These are phyloP conservation scores for Physaria fendleri DNA, from an alignment of 345 rosid species.

Conservation along the genomic window DNA sequence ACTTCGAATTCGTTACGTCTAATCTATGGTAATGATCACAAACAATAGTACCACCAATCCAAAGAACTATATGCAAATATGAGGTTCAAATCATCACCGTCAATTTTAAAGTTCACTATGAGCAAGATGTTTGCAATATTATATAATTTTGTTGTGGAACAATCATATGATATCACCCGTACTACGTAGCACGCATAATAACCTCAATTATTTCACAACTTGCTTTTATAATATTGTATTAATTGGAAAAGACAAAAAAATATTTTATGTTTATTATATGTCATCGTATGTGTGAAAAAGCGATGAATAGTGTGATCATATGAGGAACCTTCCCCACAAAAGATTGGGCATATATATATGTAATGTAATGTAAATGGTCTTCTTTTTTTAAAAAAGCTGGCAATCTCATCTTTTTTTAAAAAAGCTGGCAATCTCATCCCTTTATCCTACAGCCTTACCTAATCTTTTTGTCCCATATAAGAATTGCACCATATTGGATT, in stretches of 20 bases:
- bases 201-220: conserved; percentile 18
- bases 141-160: not conserved
- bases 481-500: not conserved
- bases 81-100: too few species aligned
- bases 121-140: not conserved
- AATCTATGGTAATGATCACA: too few species aligned
- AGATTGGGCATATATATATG: not conserved
- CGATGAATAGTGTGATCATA: conserved; percentile 1
- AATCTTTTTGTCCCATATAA: conserved; percentile 22
- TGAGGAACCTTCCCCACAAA: conserved; percentile 25
- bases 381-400: too few species aligned
- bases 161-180: conserved; percentile 18
- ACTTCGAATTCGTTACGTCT: too few species aligned
- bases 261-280: not conserved
- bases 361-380: too few species aligned
- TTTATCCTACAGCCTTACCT: conserved; percentile 23
- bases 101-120: not conserved
- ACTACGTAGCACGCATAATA: conserved; percentile 22
- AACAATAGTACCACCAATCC: too few species aligned
- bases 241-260: not conserved
- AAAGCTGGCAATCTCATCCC: conserved; percentile 29
- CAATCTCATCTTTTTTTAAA: not conserved
- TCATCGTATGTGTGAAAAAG: conserved; percentile 3
- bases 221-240: conserved; percentile 12
- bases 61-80: too few species aligned